Conservation (phyloP, 2,329 filamentous ascomycete species). For the Fusarium illudens region DNA sequence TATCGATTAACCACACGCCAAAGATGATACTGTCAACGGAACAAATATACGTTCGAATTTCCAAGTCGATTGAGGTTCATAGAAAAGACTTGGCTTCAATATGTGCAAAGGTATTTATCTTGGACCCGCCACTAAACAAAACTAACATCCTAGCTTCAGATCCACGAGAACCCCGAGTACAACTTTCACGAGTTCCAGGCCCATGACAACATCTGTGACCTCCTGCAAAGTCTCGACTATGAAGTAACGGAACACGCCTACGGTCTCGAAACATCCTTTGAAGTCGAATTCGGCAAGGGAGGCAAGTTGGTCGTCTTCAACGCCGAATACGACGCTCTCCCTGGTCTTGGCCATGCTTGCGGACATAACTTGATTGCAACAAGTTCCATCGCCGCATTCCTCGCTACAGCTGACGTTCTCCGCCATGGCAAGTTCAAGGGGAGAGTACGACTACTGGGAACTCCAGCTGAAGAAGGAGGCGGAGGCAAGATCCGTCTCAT, state of each 20-base stretch:
- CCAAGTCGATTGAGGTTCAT: slow-evolving; percentile 23
- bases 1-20: background rate
- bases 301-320: slow-evolving; percentile 54
- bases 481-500: slow-evolving; percentile 60
- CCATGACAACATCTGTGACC: slow-evolving; percentile 51
- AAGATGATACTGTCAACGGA: background rate
- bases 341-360: slow-evolving; percentile 61
- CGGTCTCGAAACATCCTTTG: slow-evolving; percentile 54
- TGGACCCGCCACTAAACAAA: fast-evolving
- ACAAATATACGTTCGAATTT: slow-evolving; percentile 15
- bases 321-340: slow-evolving; percentile 55
- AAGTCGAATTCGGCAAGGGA: slow-evolving; percentile 50
- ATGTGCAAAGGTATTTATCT: slow-evolving; percentile 19
- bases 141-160: slow-evolving; percentile 1
- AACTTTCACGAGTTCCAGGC: slow-evolving; percentile 53
- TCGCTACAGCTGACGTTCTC: slow-evolving; percentile 29
- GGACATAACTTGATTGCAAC: slow-evolving; percentile 64
- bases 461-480: slow-evolving; percentile 62
- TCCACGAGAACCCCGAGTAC: slow-evolving; percentile 56
- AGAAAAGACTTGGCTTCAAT: slow-evolving; percentile 20
- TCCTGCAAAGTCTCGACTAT: slow-evolving; percentile 47
- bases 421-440: background rate
- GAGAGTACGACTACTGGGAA: slow-evolving; percentile 53
- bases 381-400: slow-evolving; percentile 55
- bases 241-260: slow-evolving; percentile 52